Percentiles rank a stretch among this genome's conserved stretches.
phyloP scores from a whole-genome alignment of 2,329 filamentous ascomycete genomes.

The Cladosporium austrohemisphaericum region DNA sequence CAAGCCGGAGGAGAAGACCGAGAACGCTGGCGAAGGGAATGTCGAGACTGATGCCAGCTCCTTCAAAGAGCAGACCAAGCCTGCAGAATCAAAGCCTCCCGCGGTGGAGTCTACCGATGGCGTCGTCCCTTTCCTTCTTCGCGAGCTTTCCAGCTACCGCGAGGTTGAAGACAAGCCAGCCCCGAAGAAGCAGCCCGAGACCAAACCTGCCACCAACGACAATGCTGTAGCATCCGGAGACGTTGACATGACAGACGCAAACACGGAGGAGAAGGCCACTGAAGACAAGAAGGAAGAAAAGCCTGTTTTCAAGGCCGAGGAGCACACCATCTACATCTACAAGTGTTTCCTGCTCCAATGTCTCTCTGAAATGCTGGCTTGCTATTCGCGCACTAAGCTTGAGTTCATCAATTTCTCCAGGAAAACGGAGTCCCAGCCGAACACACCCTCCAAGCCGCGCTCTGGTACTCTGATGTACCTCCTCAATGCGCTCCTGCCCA shows the following conservation, averaged over 20 bases:
- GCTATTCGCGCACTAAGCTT: constrained; percentile 91
- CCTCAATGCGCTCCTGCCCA: constrained; percentile 70
- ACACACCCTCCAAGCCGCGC: constrained; percentile 89
- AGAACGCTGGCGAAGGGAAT: constrained; percentile 10
- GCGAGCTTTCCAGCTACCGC: constrained; percentile 84
- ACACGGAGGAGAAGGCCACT: constrained; percentile 18
- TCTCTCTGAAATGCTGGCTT: constrained; percentile 81
- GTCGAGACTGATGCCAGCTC: constrained; percentile 52
- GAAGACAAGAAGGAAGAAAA: constrained; percentile 64
- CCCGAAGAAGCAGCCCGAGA: constrained; percentile 37
- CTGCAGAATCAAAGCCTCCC: constrained; percentile 70
- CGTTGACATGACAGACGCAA: constrained; percentile 49
- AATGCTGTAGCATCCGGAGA: constrained; percentile 40
- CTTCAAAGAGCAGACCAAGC: constrained; percentile 56
- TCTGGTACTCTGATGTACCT: constrained; percentile 92
- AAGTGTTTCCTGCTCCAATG: constrained; percentile 92
- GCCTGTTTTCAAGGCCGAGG: constrained; percentile 78
- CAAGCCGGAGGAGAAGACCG: constrained; percentile 9
- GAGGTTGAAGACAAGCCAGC: constrained; percentile 85
- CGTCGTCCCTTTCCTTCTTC: constrained; percentile 90
- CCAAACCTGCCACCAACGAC: constrained; percentile 38
- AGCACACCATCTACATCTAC: constrained; percentile 95
- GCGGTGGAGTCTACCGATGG: constrained; percentile 90
- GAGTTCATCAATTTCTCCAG: constrained; percentile 99
- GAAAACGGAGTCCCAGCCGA: constrained; percentile 75